Evolutionary conservation across 257 asterid species (phyloP).

Genomic region (Coffea canephora): DNA sequence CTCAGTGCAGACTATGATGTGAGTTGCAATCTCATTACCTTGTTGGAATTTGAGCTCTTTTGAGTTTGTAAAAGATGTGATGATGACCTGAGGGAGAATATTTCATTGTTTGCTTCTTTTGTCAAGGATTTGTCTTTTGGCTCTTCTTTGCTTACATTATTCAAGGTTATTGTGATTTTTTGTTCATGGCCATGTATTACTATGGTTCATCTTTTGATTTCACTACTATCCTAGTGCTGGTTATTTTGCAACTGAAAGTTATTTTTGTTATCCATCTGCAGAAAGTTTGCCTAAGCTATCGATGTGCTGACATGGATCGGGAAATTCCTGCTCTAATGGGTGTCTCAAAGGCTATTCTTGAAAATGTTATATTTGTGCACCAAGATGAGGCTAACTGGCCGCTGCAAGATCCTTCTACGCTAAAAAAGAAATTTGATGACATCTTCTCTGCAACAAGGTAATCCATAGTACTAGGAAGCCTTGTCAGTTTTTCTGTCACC

Average conservation of each 20-base stretch:
- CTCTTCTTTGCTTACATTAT: background rate
- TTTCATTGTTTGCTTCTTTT: background rate
- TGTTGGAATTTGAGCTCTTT: background rate
- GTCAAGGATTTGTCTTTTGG: background rate
- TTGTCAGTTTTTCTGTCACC: background rate
- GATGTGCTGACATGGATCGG: slow-evolving; percentile 99
- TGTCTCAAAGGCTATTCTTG: slow-evolving; percentile 94
- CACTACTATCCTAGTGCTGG: background rate
- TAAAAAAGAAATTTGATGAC: slow-evolving; percentile 95
- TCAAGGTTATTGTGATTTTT: background rate
- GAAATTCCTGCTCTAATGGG: slow-evolving; percentile 99
- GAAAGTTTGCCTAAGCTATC: slow-evolving; percentile 97
- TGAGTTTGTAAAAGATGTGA: slow-evolving; percentile 1
- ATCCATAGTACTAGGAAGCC: slow-evolving; percentile 15
- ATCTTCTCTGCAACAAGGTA: slow-evolving; percentile 98
- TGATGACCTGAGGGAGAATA: background rate
- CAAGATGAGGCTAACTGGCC: slow-evolving; percentile 99
- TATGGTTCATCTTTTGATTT: background rate
- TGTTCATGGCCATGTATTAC: background rate
- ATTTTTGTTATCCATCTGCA: slow-evolving; percentile 36
- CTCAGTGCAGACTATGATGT: background rate
- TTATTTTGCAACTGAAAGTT: slow-evolving; percentile 18
- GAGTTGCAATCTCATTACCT: background rate
- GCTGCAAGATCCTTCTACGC: slow-evolving; percentile 84
- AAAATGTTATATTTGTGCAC: slow-evolving; percentile 95